Evolutionary conservation across 163 green algal genomes (phyloP).

Genomic region (Scenedesmus sp.): DNA sequence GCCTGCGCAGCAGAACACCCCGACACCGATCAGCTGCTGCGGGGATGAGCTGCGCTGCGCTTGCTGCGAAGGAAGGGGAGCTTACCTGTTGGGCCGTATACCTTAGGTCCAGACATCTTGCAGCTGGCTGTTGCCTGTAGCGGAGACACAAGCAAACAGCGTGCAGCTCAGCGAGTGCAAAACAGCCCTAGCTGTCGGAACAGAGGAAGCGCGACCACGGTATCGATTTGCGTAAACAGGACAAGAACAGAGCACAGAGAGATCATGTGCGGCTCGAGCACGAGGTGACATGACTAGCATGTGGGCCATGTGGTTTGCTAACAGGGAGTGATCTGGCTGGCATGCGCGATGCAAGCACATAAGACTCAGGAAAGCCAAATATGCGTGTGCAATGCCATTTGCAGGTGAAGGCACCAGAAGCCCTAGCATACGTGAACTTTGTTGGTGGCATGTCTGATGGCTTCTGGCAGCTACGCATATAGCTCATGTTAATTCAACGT

Average conservation of each 20-base stretch:
- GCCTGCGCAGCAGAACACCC: conserved; percentile 11
- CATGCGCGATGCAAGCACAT: background rate
- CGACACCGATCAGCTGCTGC: background rate
- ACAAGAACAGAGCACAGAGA: background rate
- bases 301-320: background rate
- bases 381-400: background rate
- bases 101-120: conserved; percentile 32
- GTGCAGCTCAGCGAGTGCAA: background rate
- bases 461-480: background rate
- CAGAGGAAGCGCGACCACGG: background rate
- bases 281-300: conserved; percentile 3
- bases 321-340: background rate
- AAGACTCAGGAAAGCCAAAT: background rate
- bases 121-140: background rate
- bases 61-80: background rate
- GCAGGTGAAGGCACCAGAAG: background rate
- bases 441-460: background rate
- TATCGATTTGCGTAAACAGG: background rate
- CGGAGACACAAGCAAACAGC: background rate
- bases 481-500: background rate
- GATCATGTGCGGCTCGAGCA: background rate
- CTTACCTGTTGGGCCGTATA: conserved; percentile 44
- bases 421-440: background rate
- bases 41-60: background rate
- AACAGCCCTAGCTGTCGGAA: background rate